Evolutionary conservation across 306 rosid species (phyloP), one percentile per base, ranked within the genome.

Genomic region (Cicer pinnatifidum): DNA sequence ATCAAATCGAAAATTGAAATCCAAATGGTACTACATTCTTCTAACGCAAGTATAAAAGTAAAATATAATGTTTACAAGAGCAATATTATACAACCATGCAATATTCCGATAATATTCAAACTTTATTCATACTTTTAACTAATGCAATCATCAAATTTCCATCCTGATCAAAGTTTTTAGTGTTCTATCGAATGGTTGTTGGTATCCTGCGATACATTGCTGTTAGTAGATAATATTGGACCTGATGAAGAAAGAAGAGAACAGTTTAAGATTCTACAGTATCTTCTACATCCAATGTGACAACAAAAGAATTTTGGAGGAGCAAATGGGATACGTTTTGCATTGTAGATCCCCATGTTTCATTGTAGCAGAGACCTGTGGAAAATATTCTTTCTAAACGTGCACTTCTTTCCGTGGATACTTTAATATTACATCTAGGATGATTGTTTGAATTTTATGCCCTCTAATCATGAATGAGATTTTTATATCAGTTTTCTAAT

Each of bases 241-340:
- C 69, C 77, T 73, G 46, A 28, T 6, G 9, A 60, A 56, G 76
- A 59, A 72, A 57, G 53, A 72, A 43, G 19, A 44, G 20, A 73
- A 61, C 69, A 70, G 38, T 70, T 37, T 59, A n/a, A 6, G 45
- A 48, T 62, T 61, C 37, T 28, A 48, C 52, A 15, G n/a, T 61
- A 15, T n/a, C 16, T 61, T 73, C 50, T 73, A 11, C 13, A 7
- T 73, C 41, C 78, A 73, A 45, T 60, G 47, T 47, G 63, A 62
- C 38, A 6, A 45, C 11, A 9, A 59, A n/a, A 6, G 33, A 73
- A 10, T 46, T 61, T 47, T 74, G 23, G 62, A 37, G 62, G 51
- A 33, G 64, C 53, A 17, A 19, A 8, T 63, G 52, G 9, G 61
- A 58, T 46, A 4, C 20, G 40, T 59, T 59, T 57, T 56, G 28